Evolutionary conservation across 2,329 filamentous ascomycete species (phyloP).

Genomic region (Botrytis porri): DNA sequence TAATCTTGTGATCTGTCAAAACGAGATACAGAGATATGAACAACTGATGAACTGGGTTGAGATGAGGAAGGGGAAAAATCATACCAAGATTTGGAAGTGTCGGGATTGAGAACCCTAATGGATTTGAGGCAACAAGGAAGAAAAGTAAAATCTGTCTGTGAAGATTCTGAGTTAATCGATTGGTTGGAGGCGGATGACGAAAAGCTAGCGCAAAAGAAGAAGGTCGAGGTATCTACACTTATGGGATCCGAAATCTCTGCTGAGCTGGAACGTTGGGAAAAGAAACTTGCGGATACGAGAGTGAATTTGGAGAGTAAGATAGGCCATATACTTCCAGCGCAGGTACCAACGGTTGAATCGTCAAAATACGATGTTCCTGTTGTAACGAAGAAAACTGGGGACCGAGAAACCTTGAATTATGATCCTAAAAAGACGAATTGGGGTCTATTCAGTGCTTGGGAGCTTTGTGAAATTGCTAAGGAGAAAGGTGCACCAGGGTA

Average conservation of each 20-base stretch:
- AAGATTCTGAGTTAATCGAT: background rate
- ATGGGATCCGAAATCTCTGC: background rate
- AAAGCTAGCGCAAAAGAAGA: background rate
- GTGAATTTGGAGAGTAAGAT: background rate
- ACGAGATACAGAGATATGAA: background rate
- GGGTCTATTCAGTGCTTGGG: background rate
- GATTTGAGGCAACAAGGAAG: background rate
- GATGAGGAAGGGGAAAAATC: background rate
- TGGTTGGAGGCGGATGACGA: background rate
- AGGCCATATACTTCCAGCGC: background rate
- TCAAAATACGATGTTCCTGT: background rate
- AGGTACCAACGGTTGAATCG: background rate
- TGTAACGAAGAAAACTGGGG: background rate
- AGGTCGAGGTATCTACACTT: background rate
- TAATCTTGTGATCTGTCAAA: background rate
- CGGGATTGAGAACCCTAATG: background rate
- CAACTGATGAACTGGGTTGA: background rate
- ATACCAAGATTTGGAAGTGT: background rate
- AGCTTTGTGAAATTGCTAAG: background rate
- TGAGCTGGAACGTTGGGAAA: background rate
- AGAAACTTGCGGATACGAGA: background rate
- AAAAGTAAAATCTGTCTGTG: background rate
- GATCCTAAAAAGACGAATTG: background rate
- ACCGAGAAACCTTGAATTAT: background rate
- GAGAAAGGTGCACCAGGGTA: background rate